Evolutionary conservation across 768 basidiomycete genomes (phyloP), one percentile per base, ranked within the genome.

Genomic region (Termitomyces sp.): DNA sequence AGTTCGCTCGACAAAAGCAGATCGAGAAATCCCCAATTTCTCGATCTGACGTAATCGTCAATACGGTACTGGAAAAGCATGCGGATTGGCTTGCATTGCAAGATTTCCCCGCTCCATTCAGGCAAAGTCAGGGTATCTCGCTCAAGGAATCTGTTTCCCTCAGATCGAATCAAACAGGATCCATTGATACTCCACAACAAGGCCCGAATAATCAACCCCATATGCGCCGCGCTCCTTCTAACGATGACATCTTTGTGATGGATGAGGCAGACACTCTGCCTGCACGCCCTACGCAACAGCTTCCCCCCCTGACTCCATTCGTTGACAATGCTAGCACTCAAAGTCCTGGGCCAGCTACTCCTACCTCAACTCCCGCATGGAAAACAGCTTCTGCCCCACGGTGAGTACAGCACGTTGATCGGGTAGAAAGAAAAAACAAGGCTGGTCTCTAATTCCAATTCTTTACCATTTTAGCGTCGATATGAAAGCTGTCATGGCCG

Each of bases 401-500:
- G 86, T 85, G 64, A 40, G 82, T 71, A 14, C 30, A 54, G 0
- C 24, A 10, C 30, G n/a, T 44, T 36, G 35, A 1, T 62, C 45
- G 26, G 5, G 10, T 61, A 52, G 56, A 38, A 8, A 10, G 24
- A 35, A 30, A 44, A 33, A 16, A 43, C 45, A 54, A 12, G 47
- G 32, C n/a, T 42, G 40, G 66, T 60, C 26, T 22, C 32, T 44
- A 9, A 44, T 30, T 13, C 18, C 40, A 58, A 50, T 16, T 63
- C 5, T 40, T 60, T 36, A 30, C 38, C 46, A 63, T 56, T 40
- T n/a, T 59, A 94, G 90, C 24, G 82, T 86, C 13, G 91, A 96
- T 66, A 87, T 98, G 81, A 89, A 88, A 64, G 72, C 82, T 16
- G 83, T 98, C 57, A 92, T 98, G 82, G 90, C 88, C 0, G 94